These are phyloP conservation scores for Hansenula anomala DNA, from an alignment of 1,139 yeast species.

Conservation along the genomic window DNA sequence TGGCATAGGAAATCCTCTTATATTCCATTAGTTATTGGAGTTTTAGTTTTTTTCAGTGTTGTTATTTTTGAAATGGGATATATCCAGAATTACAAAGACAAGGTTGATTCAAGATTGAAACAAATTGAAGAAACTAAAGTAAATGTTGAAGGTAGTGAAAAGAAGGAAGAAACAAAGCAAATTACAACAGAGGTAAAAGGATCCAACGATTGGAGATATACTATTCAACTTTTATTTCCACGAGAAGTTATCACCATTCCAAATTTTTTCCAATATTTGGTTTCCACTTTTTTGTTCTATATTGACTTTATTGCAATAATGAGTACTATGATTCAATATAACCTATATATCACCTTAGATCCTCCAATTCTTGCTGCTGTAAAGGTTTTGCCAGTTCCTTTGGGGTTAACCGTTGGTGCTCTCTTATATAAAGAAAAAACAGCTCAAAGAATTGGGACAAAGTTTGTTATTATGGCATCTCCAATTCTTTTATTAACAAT, in stretches of 20 bases:
- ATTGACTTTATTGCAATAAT: slow-evolving; percentile 11
- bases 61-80: slow-evolving; percentile 14
- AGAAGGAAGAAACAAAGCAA: not conserved
- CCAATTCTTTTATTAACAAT: slow-evolving; percentile 11
- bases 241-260: slow-evolving; percentile 16
- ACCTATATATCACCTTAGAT: slow-evolving; percentile 14
- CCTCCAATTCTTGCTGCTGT: slow-evolving; percentile 24
- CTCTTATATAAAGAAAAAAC: slow-evolving; percentile 8
- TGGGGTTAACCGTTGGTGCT: slow-evolving; percentile 8
- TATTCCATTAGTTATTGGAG: slow-evolving; percentile 20
- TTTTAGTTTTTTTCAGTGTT: slow-evolving; percentile 7
- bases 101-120: slow-evolving; percentile 7
- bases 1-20: slow-evolving; percentile 29
- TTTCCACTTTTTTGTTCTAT: slow-evolving; percentile 10
- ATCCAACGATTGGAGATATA: slow-evolving; percentile 10
- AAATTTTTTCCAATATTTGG: slow-evolving; percentile 14
- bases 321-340: slow-evolving; percentile 12
- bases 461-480: slow-evolving; percentile 15
- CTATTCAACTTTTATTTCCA: slow-evolving; percentile 18
- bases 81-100: slow-evolving; percentile 7
- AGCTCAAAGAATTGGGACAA: slow-evolving; percentile 15
- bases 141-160: not conserved
- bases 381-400: slow-evolving; percentile 21
- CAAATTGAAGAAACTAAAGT: not conserved
- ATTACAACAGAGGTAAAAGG: not conserved